Evolutionary conservation across 176 grass and related monocot species (phyloP).

Genomic region (Ensete glaucum): DNA sequence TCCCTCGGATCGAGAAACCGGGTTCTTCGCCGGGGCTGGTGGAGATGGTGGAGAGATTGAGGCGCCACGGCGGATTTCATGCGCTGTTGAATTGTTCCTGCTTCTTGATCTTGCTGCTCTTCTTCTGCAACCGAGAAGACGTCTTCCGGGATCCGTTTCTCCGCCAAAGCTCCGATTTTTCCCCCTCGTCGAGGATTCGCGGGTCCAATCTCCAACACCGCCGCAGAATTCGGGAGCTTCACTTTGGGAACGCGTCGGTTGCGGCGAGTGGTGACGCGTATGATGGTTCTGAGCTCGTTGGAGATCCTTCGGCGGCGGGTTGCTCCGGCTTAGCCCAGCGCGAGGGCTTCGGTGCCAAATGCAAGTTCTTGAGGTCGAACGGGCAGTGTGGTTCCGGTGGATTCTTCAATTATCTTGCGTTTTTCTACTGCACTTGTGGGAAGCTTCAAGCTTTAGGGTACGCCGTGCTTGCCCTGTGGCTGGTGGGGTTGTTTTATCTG

Average conservation of each 20-base stretch:
- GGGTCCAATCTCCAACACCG: neutral
- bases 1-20: neutral
- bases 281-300: neutral
- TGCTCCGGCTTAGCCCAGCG: constrained; percentile 1
- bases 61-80: neutral
- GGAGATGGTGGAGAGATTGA: constrained; percentile 8
- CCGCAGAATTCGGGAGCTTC: neutral
- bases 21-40: constrained; percentile 1
- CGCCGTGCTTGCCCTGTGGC: constrained; percentile 13
- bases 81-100: neutral
- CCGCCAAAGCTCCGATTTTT: neutral
- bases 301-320: neutral
- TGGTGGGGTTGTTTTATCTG: constrained; percentile 11
- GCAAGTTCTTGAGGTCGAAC: constrained; percentile 9
- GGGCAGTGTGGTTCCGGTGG: neutral
- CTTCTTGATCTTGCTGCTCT: constrained; percentile 8
- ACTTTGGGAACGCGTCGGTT: neutral
- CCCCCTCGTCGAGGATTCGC: neutral
- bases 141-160: neutral
- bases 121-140: neutral
- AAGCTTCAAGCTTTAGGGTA: constrained; percentile 11
- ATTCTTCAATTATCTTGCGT: constrained; percentile 14
- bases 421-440: constrained; percentile 18
- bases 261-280: neutral
- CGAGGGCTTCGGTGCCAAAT: constrained; percentile 2